Conservation (phyloP, 2,329 filamentous ascomycete genomes). For the Moelleriella libera region DNA sequence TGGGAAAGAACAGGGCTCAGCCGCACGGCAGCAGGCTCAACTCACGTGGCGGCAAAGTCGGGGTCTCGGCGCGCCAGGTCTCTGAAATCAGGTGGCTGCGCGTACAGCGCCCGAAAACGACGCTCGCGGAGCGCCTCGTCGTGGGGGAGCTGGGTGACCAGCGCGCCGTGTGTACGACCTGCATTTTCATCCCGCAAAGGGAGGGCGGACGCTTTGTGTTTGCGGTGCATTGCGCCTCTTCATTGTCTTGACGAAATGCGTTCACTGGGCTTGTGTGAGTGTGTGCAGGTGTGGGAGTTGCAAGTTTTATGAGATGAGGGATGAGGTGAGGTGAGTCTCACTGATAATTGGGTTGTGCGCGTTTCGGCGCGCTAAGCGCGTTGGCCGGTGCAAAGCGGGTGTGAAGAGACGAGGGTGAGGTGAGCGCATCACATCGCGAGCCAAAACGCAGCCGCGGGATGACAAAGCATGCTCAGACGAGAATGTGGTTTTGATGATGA, state of each 20-base stretch:
- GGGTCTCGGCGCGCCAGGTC: conserved; percentile 24
- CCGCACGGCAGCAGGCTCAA: neutral
- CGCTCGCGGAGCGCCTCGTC: conserved; percentile 4
- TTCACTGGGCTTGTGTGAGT: too few relatives aligned
- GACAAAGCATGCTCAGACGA: too few relatives aligned
- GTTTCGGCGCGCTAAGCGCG: too few relatives aligned
- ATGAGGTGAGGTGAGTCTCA: too few relatives aligned
- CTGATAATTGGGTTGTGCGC: too few relatives aligned
- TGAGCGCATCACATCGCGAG: too few relatives aligned
- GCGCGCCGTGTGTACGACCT: neutral
- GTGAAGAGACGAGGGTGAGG: too few relatives aligned
- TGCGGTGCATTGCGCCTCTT: neutral
- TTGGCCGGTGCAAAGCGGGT: too few relatives aligned
- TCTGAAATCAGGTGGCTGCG: conserved; percentile 26
- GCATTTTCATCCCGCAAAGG: neutral
- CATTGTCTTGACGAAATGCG: neutral
- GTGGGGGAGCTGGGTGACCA: neutral
- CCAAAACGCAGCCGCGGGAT: too few relatives aligned
- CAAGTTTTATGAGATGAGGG: too few relatives aligned
- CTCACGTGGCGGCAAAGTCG: conserved; percentile 27
- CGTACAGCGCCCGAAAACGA: conserved; percentile 26
- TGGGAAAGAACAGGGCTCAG: neutral
- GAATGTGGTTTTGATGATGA: too few relatives aligned
- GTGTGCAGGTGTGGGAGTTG: too few relatives aligned
- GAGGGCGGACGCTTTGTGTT: neutral